Conservation (phyloP, 345 rosid genomes). For the Laguncularia racemosa region DNA sequence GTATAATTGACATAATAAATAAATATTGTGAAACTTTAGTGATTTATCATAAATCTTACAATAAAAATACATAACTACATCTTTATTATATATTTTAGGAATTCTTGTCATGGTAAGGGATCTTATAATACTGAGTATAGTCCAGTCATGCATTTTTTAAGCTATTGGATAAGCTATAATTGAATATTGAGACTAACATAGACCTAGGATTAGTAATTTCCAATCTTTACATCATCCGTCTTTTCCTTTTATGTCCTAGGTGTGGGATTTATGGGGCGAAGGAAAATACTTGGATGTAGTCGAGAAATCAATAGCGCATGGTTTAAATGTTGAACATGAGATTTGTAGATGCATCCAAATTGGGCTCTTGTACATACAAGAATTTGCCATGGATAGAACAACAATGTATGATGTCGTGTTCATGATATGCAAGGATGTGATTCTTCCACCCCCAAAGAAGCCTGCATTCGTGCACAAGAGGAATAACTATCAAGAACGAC, state of each 20-base stretch:
- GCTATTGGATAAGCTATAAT: not conserved
- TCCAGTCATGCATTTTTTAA: not conserved
- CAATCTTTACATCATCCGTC: not conserved
- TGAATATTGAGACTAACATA: not conserved
- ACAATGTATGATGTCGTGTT: slow-evolving; percentile 40
- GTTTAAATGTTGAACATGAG: slow-evolving; percentile 18
- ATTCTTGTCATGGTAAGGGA: not conserved
- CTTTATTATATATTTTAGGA: not conserved
- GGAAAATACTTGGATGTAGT: slow-evolving; percentile 21
- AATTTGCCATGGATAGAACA: slow-evolving; percentile 34
- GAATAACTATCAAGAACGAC: not conserved
- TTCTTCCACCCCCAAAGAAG: slow-evolving; percentile 33
- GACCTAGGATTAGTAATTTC: too few relatives aligned
- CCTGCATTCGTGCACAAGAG: slow-evolving; percentile 35
- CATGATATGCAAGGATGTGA: slow-evolving; percentile 30
- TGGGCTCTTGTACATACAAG: slow-evolving; percentile 63
- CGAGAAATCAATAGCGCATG: slow-evolving; percentile 17
- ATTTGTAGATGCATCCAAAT: slow-evolving; percentile 41
- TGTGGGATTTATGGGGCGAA: slow-evolving; percentile 49
- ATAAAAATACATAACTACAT: not conserved
- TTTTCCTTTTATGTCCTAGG: slow-evolving; percentile 14
- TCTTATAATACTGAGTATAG: too few relatives aligned
- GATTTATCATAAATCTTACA: not conserved
- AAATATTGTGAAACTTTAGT: not conserved
- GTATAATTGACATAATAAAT: not conserved